A percentile compares a stretch with the other conserved stretches of the same genome.
Conservation (phyloP, 1,284 basidiomycete genomes). For the Cutaneotrichosporon cavernicola region DNA sequence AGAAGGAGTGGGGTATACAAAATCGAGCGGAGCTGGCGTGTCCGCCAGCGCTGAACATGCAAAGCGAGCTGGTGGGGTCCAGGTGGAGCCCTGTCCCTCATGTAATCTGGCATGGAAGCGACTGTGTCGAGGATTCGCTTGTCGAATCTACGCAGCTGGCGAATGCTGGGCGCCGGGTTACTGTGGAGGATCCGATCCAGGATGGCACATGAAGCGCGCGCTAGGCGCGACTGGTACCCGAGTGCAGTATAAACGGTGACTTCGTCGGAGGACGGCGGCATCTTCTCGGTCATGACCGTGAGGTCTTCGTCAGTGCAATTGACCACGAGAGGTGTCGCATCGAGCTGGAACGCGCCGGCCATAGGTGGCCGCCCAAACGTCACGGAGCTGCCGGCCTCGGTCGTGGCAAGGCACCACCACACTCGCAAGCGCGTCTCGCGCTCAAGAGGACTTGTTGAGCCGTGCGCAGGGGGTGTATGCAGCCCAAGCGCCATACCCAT, state of each 20-base stretch:
- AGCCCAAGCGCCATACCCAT: conserved; percentile 31
- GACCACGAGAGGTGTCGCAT: conserved; percentile 20
- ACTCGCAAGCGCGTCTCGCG: conserved; percentile 27
- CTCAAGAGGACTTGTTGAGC: conserved; percentile 16
- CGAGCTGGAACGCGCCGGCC: conserved; percentile 9
- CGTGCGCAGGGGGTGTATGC: conserved; percentile 16
- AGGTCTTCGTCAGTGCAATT: conserved; percentile 34
- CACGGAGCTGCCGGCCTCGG: conserved; percentile 32
- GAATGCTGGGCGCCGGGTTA: conserved; percentile 24
- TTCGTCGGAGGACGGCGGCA: conserved; percentile 16
- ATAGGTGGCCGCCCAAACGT: conserved; percentile 24
- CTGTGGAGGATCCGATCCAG: conserved; percentile 27
- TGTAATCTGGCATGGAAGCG: conserved; percentile 14
- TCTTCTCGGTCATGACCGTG: conserved; percentile 21
- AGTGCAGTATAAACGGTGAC: conserved; percentile 30
- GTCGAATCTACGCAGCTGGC: conserved; percentile 15
- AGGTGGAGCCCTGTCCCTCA: background rate
- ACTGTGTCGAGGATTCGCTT: conserved; percentile 2
- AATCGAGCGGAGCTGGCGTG: conserved; percentile 28
- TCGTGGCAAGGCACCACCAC: conserved; percentile 31
- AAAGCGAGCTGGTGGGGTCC: conserved; percentile 14
- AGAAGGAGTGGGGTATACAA: conserved; percentile 33
- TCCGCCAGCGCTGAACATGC: conserved; percentile 26
- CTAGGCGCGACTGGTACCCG: conserved; percentile 28
- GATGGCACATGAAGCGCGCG: conserved; percentile 22